Percentiles rank a stretch among this genome's conserved stretches.
Conservation (phyloP, 2,329 filamentous ascomycete species). For the Lachnellula cervina region DNA sequence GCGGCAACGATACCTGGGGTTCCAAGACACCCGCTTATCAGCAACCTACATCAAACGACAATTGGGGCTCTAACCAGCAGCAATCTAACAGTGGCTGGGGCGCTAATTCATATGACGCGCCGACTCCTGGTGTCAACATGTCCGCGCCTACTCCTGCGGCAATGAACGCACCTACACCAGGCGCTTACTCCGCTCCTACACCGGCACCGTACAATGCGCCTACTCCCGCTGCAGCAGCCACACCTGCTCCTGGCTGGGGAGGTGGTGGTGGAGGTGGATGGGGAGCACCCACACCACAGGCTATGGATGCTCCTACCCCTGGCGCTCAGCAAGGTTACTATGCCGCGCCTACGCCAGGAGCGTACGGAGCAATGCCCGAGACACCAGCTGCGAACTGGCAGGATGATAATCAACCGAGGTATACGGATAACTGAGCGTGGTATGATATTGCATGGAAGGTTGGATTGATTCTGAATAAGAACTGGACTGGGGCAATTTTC, state of each 20-base stretch:
- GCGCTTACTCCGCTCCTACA: conserved; percentile 49
- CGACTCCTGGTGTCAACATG: conserved; percentile 58
- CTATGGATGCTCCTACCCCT: conserved; percentile 47
- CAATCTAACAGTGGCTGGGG: conserved; percentile 37
- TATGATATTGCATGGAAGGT: not conserved
- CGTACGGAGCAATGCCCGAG: conserved; percentile 43
- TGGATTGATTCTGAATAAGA: no score
- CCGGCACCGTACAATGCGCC: conserved; percentile 45
- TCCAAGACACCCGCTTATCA: conserved; percentile 69
- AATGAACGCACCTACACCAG: conserved; percentile 66
- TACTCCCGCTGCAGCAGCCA: conserved; percentile 56
- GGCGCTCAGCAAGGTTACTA: conserved; percentile 33
- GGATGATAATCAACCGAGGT: conserved; percentile 38
- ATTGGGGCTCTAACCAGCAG: conserved; percentile 21
- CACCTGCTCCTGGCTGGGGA: conserved; percentile 59
- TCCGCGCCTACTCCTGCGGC: conserved; percentile 58
- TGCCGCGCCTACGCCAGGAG: conserved; percentile 30
- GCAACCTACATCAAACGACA: conserved; percentile 54
- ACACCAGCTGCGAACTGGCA: conserved; percentile 51
- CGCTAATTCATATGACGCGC: conserved; percentile 57
- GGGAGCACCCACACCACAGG: conserved; percentile 43
- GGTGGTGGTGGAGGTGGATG: conserved; percentile 26
- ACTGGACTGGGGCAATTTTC: no score
- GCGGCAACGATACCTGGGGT: conserved; percentile 56
- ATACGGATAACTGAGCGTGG: conserved; percentile 28